Evolutionary conservation across 805 yeast genomes (phyloP).

Genomic region (Candida railenensis): DNA sequence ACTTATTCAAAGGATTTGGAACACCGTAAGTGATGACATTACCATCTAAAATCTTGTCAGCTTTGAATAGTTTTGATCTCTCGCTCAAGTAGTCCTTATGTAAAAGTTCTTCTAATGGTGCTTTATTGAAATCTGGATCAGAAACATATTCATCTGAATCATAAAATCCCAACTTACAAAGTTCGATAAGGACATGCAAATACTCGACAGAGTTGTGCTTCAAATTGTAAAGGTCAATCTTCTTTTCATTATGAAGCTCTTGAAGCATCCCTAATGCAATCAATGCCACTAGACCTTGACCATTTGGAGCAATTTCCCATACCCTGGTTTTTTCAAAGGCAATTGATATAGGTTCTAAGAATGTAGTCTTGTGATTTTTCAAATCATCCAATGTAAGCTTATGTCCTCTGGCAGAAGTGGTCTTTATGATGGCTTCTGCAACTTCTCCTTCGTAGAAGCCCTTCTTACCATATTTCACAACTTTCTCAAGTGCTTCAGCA

Average conservation of each 20-base stretch:
- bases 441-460: slow-evolving; percentile 73
- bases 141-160: slow-evolving; percentile 75
- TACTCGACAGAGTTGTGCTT: slow-evolving; percentile 71
- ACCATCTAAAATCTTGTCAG: slow-evolving; percentile 40
- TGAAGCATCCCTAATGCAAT: slow-evolving; percentile 66
- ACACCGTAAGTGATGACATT: slow-evolving; percentile 47
- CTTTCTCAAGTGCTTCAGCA: slow-evolving; percentile 50
- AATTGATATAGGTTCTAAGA: slow-evolving; percentile 62
- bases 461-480: slow-evolving; percentile 57
- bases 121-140: slow-evolving; percentile 49
- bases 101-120: slow-evolving; percentile 43
- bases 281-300: slow-evolving; percentile 77
- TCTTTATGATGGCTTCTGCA: slow-evolving; percentile 62
- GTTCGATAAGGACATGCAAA: slow-evolving; percentile 66
- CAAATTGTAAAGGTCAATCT: slow-evolving; percentile 39
- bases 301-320: slow-evolving; percentile 86
- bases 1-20: slow-evolving; percentile 55
- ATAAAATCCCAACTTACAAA: slow-evolving; percentile 68
- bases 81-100: slow-evolving; percentile 47
- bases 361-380: slow-evolving; percentile 53
- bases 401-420: slow-evolving; percentile 54
- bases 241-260: slow-evolving; percentile 47
- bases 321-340: slow-evolving; percentile 51
- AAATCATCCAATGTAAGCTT: slow-evolving; percentile 57
- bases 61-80: slow-evolving; percentile 48